Base-by-base conservation (phyloP, 805 yeast species). In the Starmerella stellata region DNA sequence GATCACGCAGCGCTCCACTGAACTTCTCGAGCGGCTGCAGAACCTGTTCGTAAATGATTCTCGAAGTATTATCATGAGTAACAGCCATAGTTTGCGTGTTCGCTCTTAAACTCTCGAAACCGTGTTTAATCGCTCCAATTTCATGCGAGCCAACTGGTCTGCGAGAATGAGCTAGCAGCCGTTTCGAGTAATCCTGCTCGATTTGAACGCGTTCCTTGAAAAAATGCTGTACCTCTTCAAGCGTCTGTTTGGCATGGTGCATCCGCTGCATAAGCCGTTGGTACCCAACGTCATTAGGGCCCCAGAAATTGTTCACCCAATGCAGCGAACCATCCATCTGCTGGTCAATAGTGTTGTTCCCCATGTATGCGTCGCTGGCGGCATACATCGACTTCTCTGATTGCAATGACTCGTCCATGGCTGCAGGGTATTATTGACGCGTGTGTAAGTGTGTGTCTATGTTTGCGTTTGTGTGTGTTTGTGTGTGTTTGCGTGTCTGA, bases 121-220 rank as follows among this genome's bases (percentile, higher is more conserved):
- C 67, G 7, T 64, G 61, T 47, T 66, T 70, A 42, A 77, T 55
- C 0, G 72, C 58, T 1, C 85, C 87, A 0, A 69, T 62, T 46
- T 74, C 80, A 40, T 61, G 63, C 2, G 68, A 52, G 1, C 83
- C 85, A 3, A 72, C 55, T 1, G 60, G 49, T 47, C 64, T 66
- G 36, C 60, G 57, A 17, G 78, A 59, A 18, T 81, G 58, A 14
- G 66, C 62, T 33, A 59, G 60, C 46, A 82, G 54, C 42, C 64
- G 66, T 39, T 69, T 66, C 29, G 74, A 59, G 51, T 78, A 79
- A 20, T 82, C 93, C 43, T 73, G 77, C 50, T 81, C 94, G 30
- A 82, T 67, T 14, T 69, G 61, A 1, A 69, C 59, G 29, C 66
- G 51, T 40, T 74, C 78, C 42, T 62, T 67, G 55, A 70, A 72